Percentiles rank a stretch among this genome's conserved stretches.
Evolutionary conservation across 306 rosid species (phyloP).

Genomic region (Cyclanthera cordifolia): DNA sequence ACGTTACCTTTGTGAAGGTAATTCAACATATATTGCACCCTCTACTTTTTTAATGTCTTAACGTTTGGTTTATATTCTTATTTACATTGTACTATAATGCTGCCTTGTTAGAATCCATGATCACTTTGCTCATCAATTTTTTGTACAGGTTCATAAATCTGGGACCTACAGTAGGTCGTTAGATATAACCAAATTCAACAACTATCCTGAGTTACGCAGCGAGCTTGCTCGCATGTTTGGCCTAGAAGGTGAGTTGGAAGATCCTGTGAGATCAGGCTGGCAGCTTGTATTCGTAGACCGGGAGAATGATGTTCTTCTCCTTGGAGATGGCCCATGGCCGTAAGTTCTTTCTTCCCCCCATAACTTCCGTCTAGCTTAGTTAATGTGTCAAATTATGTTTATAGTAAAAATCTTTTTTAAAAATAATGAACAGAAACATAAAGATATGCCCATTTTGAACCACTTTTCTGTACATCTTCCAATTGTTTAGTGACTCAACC

Average conservation of each 20-base stretch:
- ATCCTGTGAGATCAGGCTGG: slow-evolving; percentile 99
- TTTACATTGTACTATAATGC: background rate
- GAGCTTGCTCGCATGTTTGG: slow-evolving; percentile 88
- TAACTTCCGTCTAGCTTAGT: background rate
- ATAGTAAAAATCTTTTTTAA: too few relatives aligned
- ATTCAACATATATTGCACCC: background rate
- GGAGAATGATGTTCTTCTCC: slow-evolving; percentile 91
- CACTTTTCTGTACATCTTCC: background rate
- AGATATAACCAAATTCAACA: slow-evolving; percentile 65
- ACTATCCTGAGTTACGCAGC: slow-evolving; percentile 67
- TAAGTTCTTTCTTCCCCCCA: slow-evolving; percentile 23
- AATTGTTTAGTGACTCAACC: background rate
- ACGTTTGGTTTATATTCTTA: background rate
- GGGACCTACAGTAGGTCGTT: slow-evolving; percentile 54
- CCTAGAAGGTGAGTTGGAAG: slow-evolving; percentile 76
- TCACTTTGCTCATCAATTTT: background rate
- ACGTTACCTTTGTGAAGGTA: slow-evolving; percentile 86
- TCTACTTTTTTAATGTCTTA: background rate
- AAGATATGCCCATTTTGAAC: background rate
- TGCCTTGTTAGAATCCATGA: background rate
- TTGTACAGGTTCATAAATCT: slow-evolving; percentile 38
- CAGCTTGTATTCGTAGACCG: slow-evolving; percentile 97
- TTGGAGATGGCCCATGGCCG: slow-evolving; percentile 73
- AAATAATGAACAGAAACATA: too few relatives aligned
- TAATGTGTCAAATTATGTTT: background rate